A percentile compares a stretch with the other conserved stretches of the same genome.
Conservation (phyloP, 169 alveolate species). For the Toxoplasma gondii region DNA sequence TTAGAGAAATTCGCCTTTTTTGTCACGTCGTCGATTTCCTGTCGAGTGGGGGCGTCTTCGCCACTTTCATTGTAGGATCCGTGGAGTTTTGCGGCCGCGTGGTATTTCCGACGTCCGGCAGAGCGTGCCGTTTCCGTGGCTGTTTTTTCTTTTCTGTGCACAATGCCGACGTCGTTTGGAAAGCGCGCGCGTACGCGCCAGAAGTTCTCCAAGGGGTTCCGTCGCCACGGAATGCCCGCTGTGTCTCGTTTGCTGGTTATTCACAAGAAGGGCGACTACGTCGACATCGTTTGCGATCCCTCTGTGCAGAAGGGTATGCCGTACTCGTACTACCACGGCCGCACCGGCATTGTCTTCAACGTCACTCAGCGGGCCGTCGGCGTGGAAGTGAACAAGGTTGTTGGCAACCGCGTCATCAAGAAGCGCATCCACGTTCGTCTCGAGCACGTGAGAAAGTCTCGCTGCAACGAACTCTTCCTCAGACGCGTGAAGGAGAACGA, state of each 20-base stretch:
- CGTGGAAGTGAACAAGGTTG: constrained; percentile 96
- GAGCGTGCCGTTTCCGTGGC: not conserved
- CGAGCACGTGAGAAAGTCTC: constrained; percentile 96
- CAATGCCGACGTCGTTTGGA: constrained; percentile 91
- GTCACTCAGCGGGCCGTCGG: constrained; percentile 97
- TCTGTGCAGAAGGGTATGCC: constrained; percentile 99
- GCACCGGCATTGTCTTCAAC: constrained; percentile 98
- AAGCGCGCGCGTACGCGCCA: constrained; percentile 98
- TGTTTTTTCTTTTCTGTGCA: constrained; percentile 22
- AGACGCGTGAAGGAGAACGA: constrained; percentile 94
- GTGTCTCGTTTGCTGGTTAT: constrained; percentile 92
- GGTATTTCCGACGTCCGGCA: constrained; percentile 10
- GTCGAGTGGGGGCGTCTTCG: not conserved
- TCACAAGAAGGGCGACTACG: constrained; percentile 95
- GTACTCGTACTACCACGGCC: constrained; percentile 97
- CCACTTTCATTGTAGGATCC: not conserved
- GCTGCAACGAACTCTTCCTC: constrained; percentile 97
- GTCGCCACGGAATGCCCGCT: constrained; percentile 95
- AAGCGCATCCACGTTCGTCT: constrained; percentile 97
- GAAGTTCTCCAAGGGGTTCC: constrained; percentile 96
- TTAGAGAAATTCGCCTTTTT: not conserved
- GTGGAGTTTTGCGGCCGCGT: not conserved
- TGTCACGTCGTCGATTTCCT: not conserved
- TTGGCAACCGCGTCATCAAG: constrained; percentile 94
- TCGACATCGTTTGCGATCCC: constrained; percentile 97